These are phyloP conservation scores for Kitagawia praeruptora DNA, from an alignment of 129 eudicot genomes.

Conservation along the genomic window DNA sequence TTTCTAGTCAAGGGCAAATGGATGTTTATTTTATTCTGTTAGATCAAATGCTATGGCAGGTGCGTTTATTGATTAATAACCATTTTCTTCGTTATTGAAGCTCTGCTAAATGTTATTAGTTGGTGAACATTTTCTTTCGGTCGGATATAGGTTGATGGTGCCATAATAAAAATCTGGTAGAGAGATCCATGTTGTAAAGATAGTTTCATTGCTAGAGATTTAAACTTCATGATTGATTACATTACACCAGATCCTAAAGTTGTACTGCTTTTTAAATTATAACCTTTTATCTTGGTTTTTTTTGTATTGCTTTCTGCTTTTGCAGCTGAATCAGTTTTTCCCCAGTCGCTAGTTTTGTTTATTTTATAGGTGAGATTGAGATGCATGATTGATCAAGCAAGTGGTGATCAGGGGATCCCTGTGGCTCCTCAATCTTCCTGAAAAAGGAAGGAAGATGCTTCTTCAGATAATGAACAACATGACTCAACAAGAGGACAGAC, in stretches of 20 bases:
- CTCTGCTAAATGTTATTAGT: neutral
- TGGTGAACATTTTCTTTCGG: neutral
- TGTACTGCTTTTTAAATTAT: neutral
- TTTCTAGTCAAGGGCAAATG: neutral
- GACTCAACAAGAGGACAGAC: constrained; percentile 65
- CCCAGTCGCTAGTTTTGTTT: constrained; percentile 18
- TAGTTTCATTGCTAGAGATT: neutral
- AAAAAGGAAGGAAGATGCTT: constrained; percentile 48
- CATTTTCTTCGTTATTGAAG: neutral
- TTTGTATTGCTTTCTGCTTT: neutral
- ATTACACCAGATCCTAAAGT: neutral
- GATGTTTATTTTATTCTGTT: neutral
- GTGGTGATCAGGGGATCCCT: constrained; percentile 30
- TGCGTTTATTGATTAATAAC: neutral
- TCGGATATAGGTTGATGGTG: neutral
- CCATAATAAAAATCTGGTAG: neutral
- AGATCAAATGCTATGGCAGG: constrained; percentile 2
- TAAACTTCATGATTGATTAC: neutral
- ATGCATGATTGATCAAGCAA: constrained; percentile 45
- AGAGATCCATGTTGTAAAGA: neutral
- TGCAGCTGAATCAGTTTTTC: constrained; percentile 2
- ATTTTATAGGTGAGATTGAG: constrained; percentile 44
- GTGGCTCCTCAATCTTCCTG: constrained; percentile 27
- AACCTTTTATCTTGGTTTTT: neutral
- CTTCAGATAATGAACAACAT: constrained; percentile 71